A percentile compares a stretch with the other conserved stretches of the same genome.
These are phyloP conservation scores for Rhynchosporium secalis DNA, from an alignment of 2,329 filamentous ascomycete species.

Conservation along the genomic window DNA sequence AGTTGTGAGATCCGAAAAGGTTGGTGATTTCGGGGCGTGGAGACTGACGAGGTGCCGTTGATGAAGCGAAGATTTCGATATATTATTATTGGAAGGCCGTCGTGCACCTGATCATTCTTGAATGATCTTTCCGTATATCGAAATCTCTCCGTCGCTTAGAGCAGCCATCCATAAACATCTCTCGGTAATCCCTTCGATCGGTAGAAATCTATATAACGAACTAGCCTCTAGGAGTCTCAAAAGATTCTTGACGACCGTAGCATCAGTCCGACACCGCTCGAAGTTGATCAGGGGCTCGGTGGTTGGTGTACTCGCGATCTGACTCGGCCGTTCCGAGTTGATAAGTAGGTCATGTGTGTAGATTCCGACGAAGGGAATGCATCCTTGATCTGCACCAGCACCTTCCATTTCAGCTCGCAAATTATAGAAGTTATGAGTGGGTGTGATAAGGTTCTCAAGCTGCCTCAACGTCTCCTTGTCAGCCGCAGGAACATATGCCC, in stretches of 20 bases:
- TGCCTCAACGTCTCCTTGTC: slow-evolving; percentile 68
- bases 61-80: slow-evolving; percentile 11
- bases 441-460: slow-evolving; percentile 72
- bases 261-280: slow-evolving; percentile 75
- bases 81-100: slow-evolving; percentile 1
- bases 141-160: slow-evolving; percentile 73
- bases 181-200: slow-evolving; percentile 75
- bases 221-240: slow-evolving; percentile 78
- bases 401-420: slow-evolving; percentile 80
- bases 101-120: slow-evolving; percentile 30
- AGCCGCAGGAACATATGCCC: slow-evolving; percentile 64
- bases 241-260: slow-evolving; percentile 76
- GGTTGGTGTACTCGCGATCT: slow-evolving; percentile 66
- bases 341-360: slow-evolving; percentile 84
- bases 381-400: slow-evolving; percentile 61
- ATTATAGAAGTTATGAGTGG: slow-evolving; percentile 74
- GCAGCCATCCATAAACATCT: slow-evolving; percentile 85
- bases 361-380: slow-evolving; percentile 80
- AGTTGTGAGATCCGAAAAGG: slow-evolving; percentile 10
- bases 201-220: slow-evolving; percentile 70
- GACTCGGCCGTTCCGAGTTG: slow-evolving; percentile 75
- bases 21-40: slow-evolving; percentile 2
- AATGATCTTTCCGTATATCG: slow-evolving; percentile 42
- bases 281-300: slow-evolving; percentile 77
- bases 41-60: background rate